Base-by-base conservation (phyloP, 768 basidiomycete species). In the Leucocoprinus leucothites region DNA sequence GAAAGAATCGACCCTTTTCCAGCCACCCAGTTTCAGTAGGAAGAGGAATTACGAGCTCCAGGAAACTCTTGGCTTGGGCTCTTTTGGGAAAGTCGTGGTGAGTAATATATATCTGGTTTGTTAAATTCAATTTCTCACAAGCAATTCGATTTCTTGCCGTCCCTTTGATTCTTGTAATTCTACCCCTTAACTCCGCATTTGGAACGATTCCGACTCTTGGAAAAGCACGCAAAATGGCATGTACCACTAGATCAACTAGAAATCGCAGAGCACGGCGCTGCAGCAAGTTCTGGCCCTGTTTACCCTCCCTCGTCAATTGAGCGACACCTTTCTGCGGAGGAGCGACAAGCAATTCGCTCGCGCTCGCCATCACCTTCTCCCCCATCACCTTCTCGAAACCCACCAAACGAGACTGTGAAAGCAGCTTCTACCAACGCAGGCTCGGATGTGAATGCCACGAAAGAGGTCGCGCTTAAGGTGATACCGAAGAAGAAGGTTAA, bases 401-500 rank as follows among this genome's bases (percentile, higher is more conserved):
- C 63, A 24, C 57, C 64, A n/a, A 58, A n/a, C 38, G 57, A 40
- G 64, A 9, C 58, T 48, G 13, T 47, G 60, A 43, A 60, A 60
- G 43, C 51, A 4, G 57, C 70, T 31, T 57, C 67, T 13, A 56
- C 61, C 31, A 31, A 11, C 31, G 5, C 31, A 5, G 11, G 31
- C 18, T 47, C 60, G 0, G 57, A 53, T n/a, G 69, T 74, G 3
- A 69, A 73, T 1, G 62, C 81, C 14, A 80, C 73, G 14, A 86
- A 90, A 65, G 87, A 90, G 4, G 91, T 94, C 1, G 91, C 91
- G 4, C 71, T 89, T 61, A 97, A 97, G 73, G 82, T 95, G 57
- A 97, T 99, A 54, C 80, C 89, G 4, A 98, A 98, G 82, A 95
- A 96, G 73, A 91, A 91, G 63, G 92, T 97, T 51, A 94, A 93